Evolutionary conservation across 306 rosid genomes (phyloP).

Genomic region (Vigna radiata): DNA sequence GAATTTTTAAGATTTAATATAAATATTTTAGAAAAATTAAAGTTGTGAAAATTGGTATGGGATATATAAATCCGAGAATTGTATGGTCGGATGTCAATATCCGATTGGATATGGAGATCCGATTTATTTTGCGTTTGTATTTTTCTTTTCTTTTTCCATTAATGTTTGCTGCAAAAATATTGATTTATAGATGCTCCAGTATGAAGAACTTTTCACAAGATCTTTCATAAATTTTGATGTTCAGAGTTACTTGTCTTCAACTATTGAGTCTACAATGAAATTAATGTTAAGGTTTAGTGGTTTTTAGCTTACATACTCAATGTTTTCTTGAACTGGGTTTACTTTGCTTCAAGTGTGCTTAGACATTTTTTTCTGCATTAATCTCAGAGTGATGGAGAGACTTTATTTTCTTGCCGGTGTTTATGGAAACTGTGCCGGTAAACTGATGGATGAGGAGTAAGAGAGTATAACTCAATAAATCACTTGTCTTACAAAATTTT

Average conservation of each 20-base stretch:
- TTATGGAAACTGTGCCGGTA: slow-evolving; percentile 78
- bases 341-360: background rate
- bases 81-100: too few relatives aligned
- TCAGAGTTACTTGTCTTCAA: slow-evolving; percentile 81
- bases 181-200: slow-evolving; percentile 68
- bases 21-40: too few relatives aligned
- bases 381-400: slow-evolving; percentile 25
- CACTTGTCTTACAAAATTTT: slow-evolving; percentile 40
- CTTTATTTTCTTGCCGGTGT: slow-evolving; percentile 64
- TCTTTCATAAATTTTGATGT: slow-evolving; percentile 60
- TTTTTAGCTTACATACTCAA: background rate
- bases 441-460: slow-evolving; percentile 88
- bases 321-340: background rate
- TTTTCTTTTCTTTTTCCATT: too few relatives aligned
- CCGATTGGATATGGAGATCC: too few relatives aligned
- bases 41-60: too few relatives aligned
- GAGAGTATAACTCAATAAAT: slow-evolving; percentile 53
- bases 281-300: slow-evolving; percentile 10
- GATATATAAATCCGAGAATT: too few relatives aligned
- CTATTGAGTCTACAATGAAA: slow-evolving; percentile 60
- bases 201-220: slow-evolving; percentile 66
- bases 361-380: slow-evolving; percentile 11
- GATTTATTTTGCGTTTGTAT: too few relatives aligned
- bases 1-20: too few relatives aligned
- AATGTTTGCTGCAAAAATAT: background rate